A percentile compares a stretch with the other conserved stretches of the same genome.
Evolutionary conservation across 371 early-diverging fungal genomes (phyloP).

Genomic region (Batkoa obscura): DNA sequence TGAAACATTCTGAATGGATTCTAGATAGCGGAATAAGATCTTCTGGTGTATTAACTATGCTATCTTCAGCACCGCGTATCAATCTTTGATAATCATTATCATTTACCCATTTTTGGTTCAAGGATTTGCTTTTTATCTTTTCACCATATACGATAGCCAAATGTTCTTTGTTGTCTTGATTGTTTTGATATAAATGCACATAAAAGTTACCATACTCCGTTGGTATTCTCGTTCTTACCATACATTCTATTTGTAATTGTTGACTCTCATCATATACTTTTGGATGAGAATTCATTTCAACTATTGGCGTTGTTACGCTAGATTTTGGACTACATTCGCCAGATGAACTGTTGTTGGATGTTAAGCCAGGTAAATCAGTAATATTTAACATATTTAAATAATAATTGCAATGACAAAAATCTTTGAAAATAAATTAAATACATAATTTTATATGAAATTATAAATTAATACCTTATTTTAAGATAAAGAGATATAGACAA

Average conservation of each 20-base stretch:
- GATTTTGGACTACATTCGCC: too few relatives aligned
- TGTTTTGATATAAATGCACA: conserved; percentile 68
- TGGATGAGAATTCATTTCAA: too few relatives aligned
- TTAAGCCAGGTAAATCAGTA: too few relatives aligned
- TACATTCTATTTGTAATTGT: conserved; percentile 29
- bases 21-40: conserved; percentile 47
- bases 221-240: conserved; percentile 74
- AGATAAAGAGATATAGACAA: too few relatives aligned
- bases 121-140: background rate
- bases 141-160: conserved; percentile 81
- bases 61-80: conserved; percentile 52
- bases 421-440: too few relatives aligned
- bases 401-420: too few relatives aligned
- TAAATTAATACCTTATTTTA: too few relatives aligned
- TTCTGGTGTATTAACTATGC: conserved; percentile 5
- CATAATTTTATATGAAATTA: too few relatives aligned
- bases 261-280: too few relatives aligned
- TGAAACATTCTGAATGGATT: conserved; percentile 93
- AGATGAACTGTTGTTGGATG: too few relatives aligned
- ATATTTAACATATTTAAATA: too few relatives aligned
- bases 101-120: conserved; percentile 9
- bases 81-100: conserved; percentile 62
- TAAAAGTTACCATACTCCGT: conserved; percentile 61
- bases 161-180: conserved; percentile 73
- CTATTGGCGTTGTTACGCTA: too few relatives aligned